A percentile compares a stretch with the other conserved stretches of the same genome.
phyloP scores from a whole-genome alignment of 352 stramenopile genomes.

The Halophytophthora batemanensis region DNA sequence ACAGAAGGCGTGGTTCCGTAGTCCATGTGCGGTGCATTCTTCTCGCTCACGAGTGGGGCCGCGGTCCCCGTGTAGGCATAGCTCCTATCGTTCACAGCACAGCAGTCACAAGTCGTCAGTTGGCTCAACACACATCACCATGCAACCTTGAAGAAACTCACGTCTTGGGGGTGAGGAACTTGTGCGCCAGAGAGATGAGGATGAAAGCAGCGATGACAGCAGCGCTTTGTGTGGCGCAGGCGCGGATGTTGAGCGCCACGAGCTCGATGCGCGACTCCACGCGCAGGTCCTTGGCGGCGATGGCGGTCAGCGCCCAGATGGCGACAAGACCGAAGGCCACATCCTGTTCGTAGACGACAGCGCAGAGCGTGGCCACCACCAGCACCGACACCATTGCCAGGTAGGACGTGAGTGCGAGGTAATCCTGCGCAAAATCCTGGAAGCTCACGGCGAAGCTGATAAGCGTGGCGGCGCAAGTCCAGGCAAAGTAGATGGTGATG shows the following conservation, averaged over 20 bases:
- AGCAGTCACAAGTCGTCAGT: neutral
- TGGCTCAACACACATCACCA: slow-evolving; percentile 1
- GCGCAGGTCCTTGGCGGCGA: slow-evolving; percentile 51
- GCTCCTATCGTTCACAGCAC: slow-evolving; percentile 2
- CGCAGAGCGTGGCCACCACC: slow-evolving; percentile 46
- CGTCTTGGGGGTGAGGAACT: slow-evolving; percentile 31
- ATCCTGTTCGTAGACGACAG: slow-evolving; percentile 55
- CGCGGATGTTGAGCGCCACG: slow-evolving; percentile 61
- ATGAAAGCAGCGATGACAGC: slow-evolving; percentile 61
- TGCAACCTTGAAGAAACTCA: slow-evolving; percentile 14
- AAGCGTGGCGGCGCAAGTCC: slow-evolving; percentile 63
- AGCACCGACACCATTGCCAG: slow-evolving; percentile 55
- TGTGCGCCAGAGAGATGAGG: slow-evolving; percentile 40
- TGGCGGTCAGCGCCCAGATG: slow-evolving; percentile 59
- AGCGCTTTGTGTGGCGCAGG: slow-evolving; percentile 53
- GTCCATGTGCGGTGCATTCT: slow-evolving; percentile 27
- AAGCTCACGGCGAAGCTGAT: slow-evolving; percentile 65
- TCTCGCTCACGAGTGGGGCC: slow-evolving; percentile 40
- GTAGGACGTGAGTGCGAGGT: slow-evolving; percentile 55
- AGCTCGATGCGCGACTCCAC: slow-evolving; percentile 38
- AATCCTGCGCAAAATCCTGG: slow-evolving; percentile 46
- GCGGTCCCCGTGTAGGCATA: slow-evolving; percentile 23
- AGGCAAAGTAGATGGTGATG: slow-evolving; percentile 70
- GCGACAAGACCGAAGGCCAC: slow-evolving; percentile 57
- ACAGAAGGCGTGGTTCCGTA: slow-evolving; percentile 35